These are phyloP conservation scores for Plasmopara halstedii DNA, from an alignment of 352 stramenopile genomes.

Conservation along the genomic window DNA sequence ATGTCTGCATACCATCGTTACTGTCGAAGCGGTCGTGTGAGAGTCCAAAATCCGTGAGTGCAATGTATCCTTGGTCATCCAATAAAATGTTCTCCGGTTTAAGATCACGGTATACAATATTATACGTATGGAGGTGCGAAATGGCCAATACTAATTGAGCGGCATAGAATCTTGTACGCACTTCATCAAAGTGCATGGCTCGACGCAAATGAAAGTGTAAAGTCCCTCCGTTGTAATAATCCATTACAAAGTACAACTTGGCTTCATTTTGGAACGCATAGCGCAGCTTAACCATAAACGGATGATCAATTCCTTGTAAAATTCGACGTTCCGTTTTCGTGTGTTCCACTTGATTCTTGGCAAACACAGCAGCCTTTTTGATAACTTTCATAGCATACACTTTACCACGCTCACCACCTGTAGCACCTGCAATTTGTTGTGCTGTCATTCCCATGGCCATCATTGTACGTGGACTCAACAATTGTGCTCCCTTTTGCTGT, in stretches of 20 bases:
- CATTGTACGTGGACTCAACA: slow-evolving; percentile 30
- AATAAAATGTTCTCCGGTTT: slow-evolving; percentile 86
- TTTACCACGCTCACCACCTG: slow-evolving; percentile 25
- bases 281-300: slow-evolving; percentile 80
- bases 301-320: slow-evolving; percentile 77
- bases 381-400: slow-evolving; percentile 92
- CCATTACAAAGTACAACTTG: slow-evolving; percentile 88
- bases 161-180: slow-evolving; percentile 65
- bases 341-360: slow-evolving; percentile 87
- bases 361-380: slow-evolving; percentile 84
- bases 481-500: slow-evolving; percentile 23
- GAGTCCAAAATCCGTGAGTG: slow-evolving; percentile 85
- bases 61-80: slow-evolving; percentile 77
- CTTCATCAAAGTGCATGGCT: slow-evolving; percentile 63
- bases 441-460: slow-evolving; percentile 32
- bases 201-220: slow-evolving; percentile 76
- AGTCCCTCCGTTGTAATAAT: slow-evolving; percentile 84
- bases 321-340: slow-evolving; percentile 88
- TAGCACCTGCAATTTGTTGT: slow-evolving; percentile 23
- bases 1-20: slow-evolving; percentile 73
- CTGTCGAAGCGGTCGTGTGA: slow-evolving; percentile 72
- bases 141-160: slow-evolving; percentile 77
- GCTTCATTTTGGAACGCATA: slow-evolving; percentile 80
- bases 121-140: slow-evolving; percentile 76
- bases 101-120: slow-evolving; percentile 82